phyloP scores from a whole-genome alignment of 2,329 filamentous ascomycete species.

The Lasiodiplodia citricola region DNA sequence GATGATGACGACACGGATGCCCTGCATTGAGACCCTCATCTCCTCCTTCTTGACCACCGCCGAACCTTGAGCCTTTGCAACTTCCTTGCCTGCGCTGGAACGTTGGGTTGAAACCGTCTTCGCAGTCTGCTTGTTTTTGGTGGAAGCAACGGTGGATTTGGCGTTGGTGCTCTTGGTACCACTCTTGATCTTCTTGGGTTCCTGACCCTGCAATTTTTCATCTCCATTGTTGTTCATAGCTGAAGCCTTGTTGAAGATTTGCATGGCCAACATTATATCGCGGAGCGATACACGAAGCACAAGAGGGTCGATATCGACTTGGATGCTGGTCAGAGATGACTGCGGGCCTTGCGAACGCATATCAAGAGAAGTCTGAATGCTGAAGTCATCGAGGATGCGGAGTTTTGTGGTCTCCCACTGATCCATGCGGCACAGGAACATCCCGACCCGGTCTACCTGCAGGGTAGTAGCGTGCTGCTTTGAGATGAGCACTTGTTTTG shows the following conservation, averaged over 20 bases:
- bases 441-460: slow-evolving; percentile 91
- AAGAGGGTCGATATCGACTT: slow-evolving; percentile 87
- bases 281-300: slow-evolving; percentile 88
- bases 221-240: slow-evolving; percentile 72
- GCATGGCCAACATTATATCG: slow-evolving; percentile 91
- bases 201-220: slow-evolving; percentile 55
- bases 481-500: slow-evolving; percentile 89
- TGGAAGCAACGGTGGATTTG: slow-evolving; percentile 55
- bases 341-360: slow-evolving; percentile 65
- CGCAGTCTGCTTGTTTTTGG: slow-evolving; percentile 47
- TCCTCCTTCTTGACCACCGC: slow-evolving; percentile 73
- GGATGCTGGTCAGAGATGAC: slow-evolving; percentile 74
- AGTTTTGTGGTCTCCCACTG: slow-evolving; percentile 89
- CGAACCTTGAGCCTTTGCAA: slow-evolving; percentile 59
- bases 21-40: slow-evolving; percentile 83
- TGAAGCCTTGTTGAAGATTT: slow-evolving; percentile 89
- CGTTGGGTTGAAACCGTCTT: slow-evolving; percentile 51
- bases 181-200: slow-evolving; percentile 60
- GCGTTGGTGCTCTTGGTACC: slow-evolving; percentile 50
- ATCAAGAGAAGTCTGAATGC: slow-evolving; percentile 87
- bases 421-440: slow-evolving; percentile 99
- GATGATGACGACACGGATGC: slow-evolving; percentile 89
- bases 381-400: slow-evolving; percentile 96
- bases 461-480: slow-evolving; percentile 93
- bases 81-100: slow-evolving; percentile 59